Base-by-base conservation (phyloP, 345 rosid species). In the Dimocarpus longan region DNA sequence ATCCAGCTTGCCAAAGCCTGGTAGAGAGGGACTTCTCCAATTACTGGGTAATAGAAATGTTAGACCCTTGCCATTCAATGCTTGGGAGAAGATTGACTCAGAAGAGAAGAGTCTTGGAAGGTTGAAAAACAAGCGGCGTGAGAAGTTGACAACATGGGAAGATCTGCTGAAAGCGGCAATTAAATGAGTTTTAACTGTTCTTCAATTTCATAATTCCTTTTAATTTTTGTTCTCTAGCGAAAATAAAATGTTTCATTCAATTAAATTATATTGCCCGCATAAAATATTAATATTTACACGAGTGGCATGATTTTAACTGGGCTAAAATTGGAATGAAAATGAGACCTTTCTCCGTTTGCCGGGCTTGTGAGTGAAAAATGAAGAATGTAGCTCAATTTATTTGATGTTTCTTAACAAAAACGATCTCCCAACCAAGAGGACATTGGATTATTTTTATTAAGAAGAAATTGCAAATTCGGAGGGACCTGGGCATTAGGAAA, bases 51-150 rank as follows among this genome's bases (percentile, higher is more conserved):
- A 74, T 37, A 81, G 89, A 81, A 79, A 82, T 12, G 89, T 87
- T 50, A 81, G 85, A 77, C 82, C 69, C 26, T 80, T 94, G 13
- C 87, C 91, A 3, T 94, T 86, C 83, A 76, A 70, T 75, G 90
- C 46, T 3, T 96, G 99, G 99, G 90, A 92, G 81, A 91, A 87
- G 81, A 92, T 95, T 37, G 97, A 94, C 63, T 82, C 81, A 24
- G 92, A 88, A 80, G 99, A 95, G 76, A 88, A 83, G 85, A 86
- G 84, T 79, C 85, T 89, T 68, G 98, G 98, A 71, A 84, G 70
- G 85, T 66, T 83, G 80, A 88, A 48, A 77, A 84, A 85, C 78
- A 93, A 93, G 80, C 89, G 91, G 4, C 88, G 94, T 77, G 97
- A 93, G 76, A 95, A 95, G 79, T 81, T 92, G 66, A 82, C 89